These are phyloP conservation scores for Albugo laibachii DNA, from an alignment of 352 stramenopile genomes.

Conservation along the genomic window DNA sequence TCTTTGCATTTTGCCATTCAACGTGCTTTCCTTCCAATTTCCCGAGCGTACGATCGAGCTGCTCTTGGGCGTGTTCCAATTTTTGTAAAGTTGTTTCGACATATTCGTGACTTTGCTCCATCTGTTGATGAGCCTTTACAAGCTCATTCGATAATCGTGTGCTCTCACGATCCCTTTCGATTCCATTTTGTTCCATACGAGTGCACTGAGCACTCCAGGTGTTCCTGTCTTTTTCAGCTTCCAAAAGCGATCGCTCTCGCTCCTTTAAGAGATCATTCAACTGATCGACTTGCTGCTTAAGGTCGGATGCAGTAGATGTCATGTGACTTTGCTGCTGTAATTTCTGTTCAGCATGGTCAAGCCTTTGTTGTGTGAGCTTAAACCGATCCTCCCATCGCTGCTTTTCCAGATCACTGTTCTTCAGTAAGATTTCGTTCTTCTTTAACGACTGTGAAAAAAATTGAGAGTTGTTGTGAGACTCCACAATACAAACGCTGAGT, in stretches of 20 bases:
- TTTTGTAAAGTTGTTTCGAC: not conserved
- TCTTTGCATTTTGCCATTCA: not conserved
- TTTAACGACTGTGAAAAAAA: conserved; percentile 37
- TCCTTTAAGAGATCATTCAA: not conserved
- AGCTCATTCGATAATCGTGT: not conserved
- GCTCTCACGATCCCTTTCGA: not conserved
- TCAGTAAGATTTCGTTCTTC: conserved; percentile 21
- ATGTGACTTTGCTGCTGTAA: not conserved
- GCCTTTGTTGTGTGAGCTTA: not conserved
- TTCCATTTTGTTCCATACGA: not conserved
- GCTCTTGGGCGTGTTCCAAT: not conserved
- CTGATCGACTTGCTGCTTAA: too few relatives aligned
- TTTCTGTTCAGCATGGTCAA: not conserved
- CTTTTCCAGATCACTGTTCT: conserved; percentile 41
- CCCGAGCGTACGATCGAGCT: not conserved
- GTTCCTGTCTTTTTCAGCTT: not conserved
- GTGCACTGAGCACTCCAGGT: not conserved
- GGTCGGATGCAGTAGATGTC: not conserved
- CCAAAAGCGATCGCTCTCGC: not conserved
- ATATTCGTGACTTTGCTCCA: not conserved
- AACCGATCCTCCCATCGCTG: conserved; percentile 37
- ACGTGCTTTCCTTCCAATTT: not conserved
- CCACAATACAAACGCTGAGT: conserved; percentile 12
- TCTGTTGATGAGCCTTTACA: not conserved
- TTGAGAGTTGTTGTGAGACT: conserved; percentile 42